phyloP scores from a whole-genome alignment of 106 monocot genomes.

The Hemerocallis citrina region DNA sequence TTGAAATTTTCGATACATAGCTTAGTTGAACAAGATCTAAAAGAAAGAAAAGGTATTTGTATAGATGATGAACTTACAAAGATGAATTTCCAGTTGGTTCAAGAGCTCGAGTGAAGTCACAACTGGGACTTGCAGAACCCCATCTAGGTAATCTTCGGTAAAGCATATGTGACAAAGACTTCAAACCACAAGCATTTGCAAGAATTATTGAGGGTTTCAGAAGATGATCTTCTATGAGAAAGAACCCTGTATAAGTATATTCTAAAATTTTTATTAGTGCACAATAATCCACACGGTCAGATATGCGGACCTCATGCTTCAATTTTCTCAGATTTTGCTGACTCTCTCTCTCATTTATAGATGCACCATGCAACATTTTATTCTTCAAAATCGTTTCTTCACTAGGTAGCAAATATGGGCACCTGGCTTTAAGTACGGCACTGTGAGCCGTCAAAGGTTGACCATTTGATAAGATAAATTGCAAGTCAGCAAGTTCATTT shows the following conservation, averaged over 20 bases:
- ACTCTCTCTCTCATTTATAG: conserved; percentile 3
- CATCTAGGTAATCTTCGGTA: conserved; percentile 39
- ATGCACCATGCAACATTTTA: conserved; percentile 2
- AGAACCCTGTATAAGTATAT: conserved; percentile 67
- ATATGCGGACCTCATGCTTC: conserved; percentile 40
- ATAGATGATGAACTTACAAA: conserved; percentile 39
- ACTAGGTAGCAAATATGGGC: conserved; percentile 53
- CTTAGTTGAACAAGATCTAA: not conserved
- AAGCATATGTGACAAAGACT: conserved; percentile 46
- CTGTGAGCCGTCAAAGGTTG: conserved; percentile 43
- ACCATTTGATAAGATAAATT: conserved; percentile 42
- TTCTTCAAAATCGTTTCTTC: conserved; percentile 13
- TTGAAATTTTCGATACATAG: not conserved
- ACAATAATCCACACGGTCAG: conserved; percentile 42
- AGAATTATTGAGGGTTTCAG: conserved; percentile 41
- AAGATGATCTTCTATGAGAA: conserved; percentile 26
- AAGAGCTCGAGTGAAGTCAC: conserved; percentile 46
- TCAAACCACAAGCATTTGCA: conserved; percentile 57
- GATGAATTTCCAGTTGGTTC: conserved; percentile 25
- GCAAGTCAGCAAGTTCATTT: conserved; percentile 52
- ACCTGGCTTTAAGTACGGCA: conserved; percentile 52
- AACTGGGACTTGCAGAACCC: conserved; percentile 22
- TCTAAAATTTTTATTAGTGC: conserved; percentile 60
- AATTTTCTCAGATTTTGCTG: conserved; percentile 5
- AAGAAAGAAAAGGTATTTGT: not conserved